These are phyloP conservation scores for Termitomyces sp. DNA, from an alignment of 768 basidiomycete genomes.

Conservation along the genomic window DNA sequence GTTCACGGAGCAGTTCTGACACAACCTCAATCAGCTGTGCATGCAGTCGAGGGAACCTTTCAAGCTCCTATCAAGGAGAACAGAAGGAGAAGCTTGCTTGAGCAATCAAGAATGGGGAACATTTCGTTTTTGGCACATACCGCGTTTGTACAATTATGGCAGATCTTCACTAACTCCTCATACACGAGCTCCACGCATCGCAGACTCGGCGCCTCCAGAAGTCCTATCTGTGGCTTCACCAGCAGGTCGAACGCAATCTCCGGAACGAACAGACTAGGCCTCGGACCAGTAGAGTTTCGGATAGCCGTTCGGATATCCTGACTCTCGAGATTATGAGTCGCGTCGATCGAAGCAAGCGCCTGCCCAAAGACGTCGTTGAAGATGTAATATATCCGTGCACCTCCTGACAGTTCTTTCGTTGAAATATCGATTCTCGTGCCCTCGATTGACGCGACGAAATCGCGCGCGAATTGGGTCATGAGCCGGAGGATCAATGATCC, in stretches of 20 bases:
- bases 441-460: slow-evolving; percentile 96
- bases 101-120: neutral
- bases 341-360: slow-evolving; percentile 86
- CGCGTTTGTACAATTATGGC: slow-evolving; percentile 93
- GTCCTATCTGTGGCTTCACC: slow-evolving; percentile 97
- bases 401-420: slow-evolving; percentile 97
- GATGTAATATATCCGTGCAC: slow-evolving; percentile 98
- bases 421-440: slow-evolving; percentile 95
- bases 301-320: slow-evolving; percentile 98
- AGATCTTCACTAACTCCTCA: slow-evolving; percentile 98
- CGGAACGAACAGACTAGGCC: slow-evolving; percentile 95
- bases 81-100: slow-evolving; percentile 2
- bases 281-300: slow-evolving; percentile 94
- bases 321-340: slow-evolving; percentile 86
- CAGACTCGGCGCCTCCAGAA: slow-evolving; percentile 90
- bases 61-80: slow-evolving; percentile 64
- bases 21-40: slow-evolving; percentile 94
- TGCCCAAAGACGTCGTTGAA: slow-evolving; percentile 98
- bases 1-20: slow-evolving; percentile 93
- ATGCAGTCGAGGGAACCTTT: slow-evolving; percentile 92
- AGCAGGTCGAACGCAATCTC: slow-evolving; percentile 96
- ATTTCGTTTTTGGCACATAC: slow-evolving; percentile 42
- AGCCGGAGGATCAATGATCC: slow-evolving; percentile 88
- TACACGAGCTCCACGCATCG: slow-evolving; percentile 98
- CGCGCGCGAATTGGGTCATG: slow-evolving; percentile 98